Conservation (phyloP, 2,329 filamentous ascomycete genomes). For the Colletotrichum sp. region DNA sequence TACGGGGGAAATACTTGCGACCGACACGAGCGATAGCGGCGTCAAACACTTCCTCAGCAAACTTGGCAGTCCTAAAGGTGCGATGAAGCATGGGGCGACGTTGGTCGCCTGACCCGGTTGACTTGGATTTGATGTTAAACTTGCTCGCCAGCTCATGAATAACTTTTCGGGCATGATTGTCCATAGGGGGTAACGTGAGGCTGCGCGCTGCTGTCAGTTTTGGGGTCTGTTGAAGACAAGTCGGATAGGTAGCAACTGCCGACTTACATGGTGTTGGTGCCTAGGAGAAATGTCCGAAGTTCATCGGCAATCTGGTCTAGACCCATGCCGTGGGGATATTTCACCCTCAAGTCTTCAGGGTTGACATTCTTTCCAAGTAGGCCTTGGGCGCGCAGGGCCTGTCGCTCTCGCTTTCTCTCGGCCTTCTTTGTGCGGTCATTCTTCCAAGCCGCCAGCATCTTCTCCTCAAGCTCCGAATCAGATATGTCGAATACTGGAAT, state of each 20-base stretch:
- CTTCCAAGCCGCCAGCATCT: conserved; percentile 64
- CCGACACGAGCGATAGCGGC: conserved; percentile 49
- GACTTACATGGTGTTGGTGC: conserved; percentile 35
- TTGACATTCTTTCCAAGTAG: conserved; percentile 65
- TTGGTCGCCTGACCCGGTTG: conserved; percentile 72
- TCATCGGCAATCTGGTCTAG: conserved; percentile 75
- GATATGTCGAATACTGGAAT: conserved; percentile 59
- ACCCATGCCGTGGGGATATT: conserved; percentile 76
- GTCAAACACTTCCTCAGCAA: conserved; percentile 61
- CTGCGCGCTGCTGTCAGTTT: conserved; percentile 44
- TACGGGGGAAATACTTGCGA: conserved; percentile 61
- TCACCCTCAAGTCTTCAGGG: conserved; percentile 66
- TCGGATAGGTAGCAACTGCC: not conserved
- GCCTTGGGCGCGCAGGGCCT: conserved; percentile 70
- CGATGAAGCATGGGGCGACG: conserved; percentile 82
- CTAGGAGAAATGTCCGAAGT: conserved; percentile 72
- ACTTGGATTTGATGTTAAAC: conserved; percentile 84
- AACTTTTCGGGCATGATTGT: conserved; percentile 75
- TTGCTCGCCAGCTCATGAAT: conserved; percentile 80
- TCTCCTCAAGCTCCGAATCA: conserved; percentile 70
- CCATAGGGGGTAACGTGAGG: conserved; percentile 82
- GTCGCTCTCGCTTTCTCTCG: conserved; percentile 71
- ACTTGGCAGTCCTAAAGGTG: conserved; percentile 68
- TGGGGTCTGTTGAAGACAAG: not conserved
- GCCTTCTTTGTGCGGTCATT: conserved; percentile 77